Conservation (phyloP, 2,329 filamentous ascomycete genomes). For the Xylaria digitata region DNA sequence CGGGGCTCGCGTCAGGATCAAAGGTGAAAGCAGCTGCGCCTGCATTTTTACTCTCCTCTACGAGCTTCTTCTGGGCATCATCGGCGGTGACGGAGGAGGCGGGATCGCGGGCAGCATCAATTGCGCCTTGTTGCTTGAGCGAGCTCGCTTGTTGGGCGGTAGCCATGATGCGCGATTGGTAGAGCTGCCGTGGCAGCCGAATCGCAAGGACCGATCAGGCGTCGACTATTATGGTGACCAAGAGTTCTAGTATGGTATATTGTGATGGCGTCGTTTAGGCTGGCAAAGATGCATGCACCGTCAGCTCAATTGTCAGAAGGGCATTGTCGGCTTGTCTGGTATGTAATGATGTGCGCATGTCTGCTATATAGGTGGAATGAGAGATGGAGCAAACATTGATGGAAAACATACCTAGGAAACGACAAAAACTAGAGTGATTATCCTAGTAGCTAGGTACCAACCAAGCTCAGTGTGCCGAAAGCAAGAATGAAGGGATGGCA, state of each 20-base stretch:
- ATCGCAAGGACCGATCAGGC: conserved; percentile 22
- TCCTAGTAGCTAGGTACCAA: too few relatives aligned
- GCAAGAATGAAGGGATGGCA: conserved; percentile 13
- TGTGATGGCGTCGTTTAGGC: neutral
- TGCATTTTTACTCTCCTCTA: conserved; percentile 81
- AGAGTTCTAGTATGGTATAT: conserved; percentile 2
- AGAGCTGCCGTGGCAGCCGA: conserved; percentile 48
- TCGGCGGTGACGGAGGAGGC: conserved; percentile 74
- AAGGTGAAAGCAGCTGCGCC: conserved; percentile 87
- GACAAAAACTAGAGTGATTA: too few relatives aligned
- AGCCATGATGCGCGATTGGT: conserved; percentile 46
- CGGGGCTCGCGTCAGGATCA: conserved; percentile 83
- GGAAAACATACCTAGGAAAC: too few relatives aligned
- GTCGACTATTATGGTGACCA: conserved; percentile 2
- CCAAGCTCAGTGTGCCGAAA: too few relatives aligned
- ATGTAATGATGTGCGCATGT: conserved; percentile 1
- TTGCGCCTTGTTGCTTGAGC: conserved; percentile 82
- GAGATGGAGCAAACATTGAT: too few relatives aligned
- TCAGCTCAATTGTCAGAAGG: neutral
- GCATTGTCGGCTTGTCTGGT: too few relatives aligned
- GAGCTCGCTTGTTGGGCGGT: conserved; percentile 62
- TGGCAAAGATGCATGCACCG: neutral
- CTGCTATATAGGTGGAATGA: too few relatives aligned
- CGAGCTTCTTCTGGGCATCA: conserved; percentile 77
- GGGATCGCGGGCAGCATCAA: conserved; percentile 81